Evolutionary conservation across 192 early-diverging fungal species (phyloP).

Genomic region (Coemansia sp.): DNA sequence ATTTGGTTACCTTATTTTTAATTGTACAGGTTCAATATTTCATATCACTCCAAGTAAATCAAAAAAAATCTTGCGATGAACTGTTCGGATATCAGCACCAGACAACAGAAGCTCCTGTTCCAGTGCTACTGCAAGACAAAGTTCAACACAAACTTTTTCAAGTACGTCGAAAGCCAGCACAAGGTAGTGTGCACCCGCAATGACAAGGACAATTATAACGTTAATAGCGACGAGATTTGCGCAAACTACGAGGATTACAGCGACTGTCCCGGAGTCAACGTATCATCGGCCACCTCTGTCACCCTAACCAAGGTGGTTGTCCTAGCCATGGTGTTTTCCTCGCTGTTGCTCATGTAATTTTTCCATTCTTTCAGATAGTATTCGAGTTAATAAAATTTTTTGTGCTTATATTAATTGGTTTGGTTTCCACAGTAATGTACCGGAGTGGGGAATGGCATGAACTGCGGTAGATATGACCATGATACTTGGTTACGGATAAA

Average conservation of each 20-base stretch:
- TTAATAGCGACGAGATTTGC: slow-evolving; percentile 30
- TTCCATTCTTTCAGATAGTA: background rate
- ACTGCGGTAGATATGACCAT: slow-evolving; percentile 13
- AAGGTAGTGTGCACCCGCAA: slow-evolving; percentile 40
- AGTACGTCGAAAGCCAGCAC: slow-evolving; percentile 18
- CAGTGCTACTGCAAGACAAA: slow-evolving; percentile 53
- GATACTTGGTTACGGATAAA: slow-evolving; percentile 46
- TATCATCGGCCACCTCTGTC: slow-evolving; percentile 20
- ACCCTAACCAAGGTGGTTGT: slow-evolving; percentile 37
- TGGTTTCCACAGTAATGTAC: background rate
- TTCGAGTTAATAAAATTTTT: too few species aligned
- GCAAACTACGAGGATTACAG: slow-evolving; percentile 43
- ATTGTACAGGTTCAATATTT: background rate
- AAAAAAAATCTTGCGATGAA: too few species aligned
- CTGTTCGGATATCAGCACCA: slow-evolving; percentile 46
- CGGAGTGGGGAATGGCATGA: too few species aligned
- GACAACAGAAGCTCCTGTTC: slow-evolving; percentile 39
- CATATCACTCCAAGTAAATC: too few species aligned
- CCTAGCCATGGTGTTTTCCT: slow-evolving; percentile 31
- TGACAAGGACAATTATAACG: slow-evolving; percentile 28
- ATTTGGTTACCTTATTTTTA: slow-evolving; percentile 2
- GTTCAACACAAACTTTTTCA: slow-evolving; percentile 47
- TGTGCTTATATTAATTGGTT: background rate
- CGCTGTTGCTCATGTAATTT: slow-evolving; percentile 20
- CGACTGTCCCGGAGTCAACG: slow-evolving; percentile 32